Conservation (phyloP, 139 green algal species). For the Chlorella vulgaris region DNA sequence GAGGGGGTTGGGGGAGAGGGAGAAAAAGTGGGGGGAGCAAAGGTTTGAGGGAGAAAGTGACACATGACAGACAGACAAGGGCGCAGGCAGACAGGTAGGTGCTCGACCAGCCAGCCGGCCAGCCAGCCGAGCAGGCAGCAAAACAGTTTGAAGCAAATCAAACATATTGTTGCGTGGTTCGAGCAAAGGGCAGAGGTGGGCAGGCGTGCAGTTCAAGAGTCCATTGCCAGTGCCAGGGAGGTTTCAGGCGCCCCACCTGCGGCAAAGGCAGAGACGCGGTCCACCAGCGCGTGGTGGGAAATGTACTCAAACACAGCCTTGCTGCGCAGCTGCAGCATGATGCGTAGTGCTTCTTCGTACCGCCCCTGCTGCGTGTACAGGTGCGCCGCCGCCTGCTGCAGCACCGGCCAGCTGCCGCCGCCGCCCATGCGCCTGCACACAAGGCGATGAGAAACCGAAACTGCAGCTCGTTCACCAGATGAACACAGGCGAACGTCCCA, state of each 20-base stretch:
- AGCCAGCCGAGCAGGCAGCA: neutral
- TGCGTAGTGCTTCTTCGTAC: slow-evolving; percentile 19
- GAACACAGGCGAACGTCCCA: neutral
- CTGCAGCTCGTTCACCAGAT: neutral
- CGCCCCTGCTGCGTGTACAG: slow-evolving; percentile 71
- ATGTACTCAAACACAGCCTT: slow-evolving; percentile 77
- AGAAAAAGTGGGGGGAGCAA: neutral
- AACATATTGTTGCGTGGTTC: neutral
- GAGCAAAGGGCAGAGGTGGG: neutral
- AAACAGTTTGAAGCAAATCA: neutral
- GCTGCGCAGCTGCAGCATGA: slow-evolving; percentile 25
- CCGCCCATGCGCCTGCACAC: slow-evolving; percentile 18
- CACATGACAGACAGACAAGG: neutral
- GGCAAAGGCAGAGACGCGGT: slow-evolving; percentile 21
- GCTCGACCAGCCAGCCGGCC: too few species aligned
- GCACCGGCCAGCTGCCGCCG: slow-evolving; percentile 37
- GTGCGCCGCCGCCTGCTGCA: slow-evolving; percentile 78
- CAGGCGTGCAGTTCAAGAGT: too few species aligned
- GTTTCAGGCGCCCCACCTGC: neutral
- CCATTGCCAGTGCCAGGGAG: neutral
- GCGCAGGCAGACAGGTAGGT: neutral
- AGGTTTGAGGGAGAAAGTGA: neutral
- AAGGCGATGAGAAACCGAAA: neutral
- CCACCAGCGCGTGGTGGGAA: slow-evolving; percentile 48
- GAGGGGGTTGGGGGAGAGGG: slow-evolving; percentile 4